Evolutionary conservation across 75 land plant species (phyloP).

Genomic region (Picea sitchensis): DNA sequence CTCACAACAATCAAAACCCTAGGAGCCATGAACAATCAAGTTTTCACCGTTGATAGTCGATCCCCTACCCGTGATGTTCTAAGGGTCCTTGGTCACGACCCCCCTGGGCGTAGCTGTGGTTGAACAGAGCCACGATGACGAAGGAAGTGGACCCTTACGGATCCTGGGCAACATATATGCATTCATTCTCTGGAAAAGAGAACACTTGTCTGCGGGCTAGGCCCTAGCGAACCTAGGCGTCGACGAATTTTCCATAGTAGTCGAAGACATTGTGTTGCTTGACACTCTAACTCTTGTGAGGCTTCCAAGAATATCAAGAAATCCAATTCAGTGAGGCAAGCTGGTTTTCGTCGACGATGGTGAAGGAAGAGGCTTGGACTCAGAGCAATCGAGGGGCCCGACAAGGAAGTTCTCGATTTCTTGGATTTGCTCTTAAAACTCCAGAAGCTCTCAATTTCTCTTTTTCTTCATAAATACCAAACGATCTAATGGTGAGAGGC

Average conservation of each 20-base stretch:
- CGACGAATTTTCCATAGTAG: conserved; percentile 67
- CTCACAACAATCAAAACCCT: conserved; percentile 67
- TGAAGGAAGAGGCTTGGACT: neutral
- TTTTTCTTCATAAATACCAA: too few relatives aligned
- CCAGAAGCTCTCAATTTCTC: too few relatives aligned
- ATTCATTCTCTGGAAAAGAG: conserved; percentile 57
- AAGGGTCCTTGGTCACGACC: conserved; percentile 32
- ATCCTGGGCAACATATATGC: conserved; percentile 80
- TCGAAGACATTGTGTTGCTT: conserved; percentile 34
- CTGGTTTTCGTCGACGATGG: neutral
- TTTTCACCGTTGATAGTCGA: conserved; percentile 33
- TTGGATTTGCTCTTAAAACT: too few relatives aligned
- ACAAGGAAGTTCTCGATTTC: neutral
- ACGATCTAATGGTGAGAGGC: conserved; percentile 37
- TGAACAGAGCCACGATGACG: conserved; percentile 29
- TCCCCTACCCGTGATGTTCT: conserved; percentile 48
- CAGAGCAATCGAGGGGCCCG: conserved; percentile 2
- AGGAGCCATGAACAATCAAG: conserved; percentile 39
- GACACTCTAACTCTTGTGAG: neutral
- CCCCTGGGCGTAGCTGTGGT: conserved; percentile 68
- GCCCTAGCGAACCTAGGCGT: conserved; percentile 71
- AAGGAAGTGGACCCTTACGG: conserved; percentile 17
- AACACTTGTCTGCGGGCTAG: conserved; percentile 66
- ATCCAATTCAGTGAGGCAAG: conserved; percentile 4
- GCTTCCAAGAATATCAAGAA: conserved; percentile 2